Percentiles rank a stretch among this genome's conserved stretches.
Evolutionary conservation across 1,284 basidiomycete genomes (phyloP).

Genomic region (Ustanciosporium gigantosporum): DNA sequence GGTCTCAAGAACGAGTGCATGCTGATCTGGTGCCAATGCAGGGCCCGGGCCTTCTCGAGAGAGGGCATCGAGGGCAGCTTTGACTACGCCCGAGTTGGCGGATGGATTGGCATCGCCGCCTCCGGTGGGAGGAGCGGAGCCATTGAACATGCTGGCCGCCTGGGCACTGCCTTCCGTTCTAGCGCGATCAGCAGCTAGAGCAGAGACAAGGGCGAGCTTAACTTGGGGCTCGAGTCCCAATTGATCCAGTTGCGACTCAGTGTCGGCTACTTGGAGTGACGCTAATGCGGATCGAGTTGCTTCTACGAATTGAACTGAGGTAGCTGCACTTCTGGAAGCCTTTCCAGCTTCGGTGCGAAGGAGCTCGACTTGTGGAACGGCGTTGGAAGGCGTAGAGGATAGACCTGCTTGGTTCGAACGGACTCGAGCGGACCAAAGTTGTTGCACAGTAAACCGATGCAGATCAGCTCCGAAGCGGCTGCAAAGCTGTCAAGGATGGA

Average conservation of each 20-base stretch:
- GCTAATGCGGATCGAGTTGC: not conserved
- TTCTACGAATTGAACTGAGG: not conserved
- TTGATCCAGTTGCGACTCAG: not conserved
- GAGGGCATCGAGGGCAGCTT: slow-evolving; percentile 72
- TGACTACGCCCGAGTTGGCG: slow-evolving; percentile 36
- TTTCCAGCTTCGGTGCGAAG: not conserved
- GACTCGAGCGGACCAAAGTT: too few relatives aligned
- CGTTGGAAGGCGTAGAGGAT: too few relatives aligned
- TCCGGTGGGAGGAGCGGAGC: slow-evolving; percentile 38
- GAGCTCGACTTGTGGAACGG: too few relatives aligned
- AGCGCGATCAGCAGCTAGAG: slow-evolving; percentile 66
- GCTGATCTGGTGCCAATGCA: slow-evolving; percentile 74
- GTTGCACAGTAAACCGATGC: too few relatives aligned
- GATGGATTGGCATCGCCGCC: slow-evolving; percentile 30
- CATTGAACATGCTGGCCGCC: slow-evolving; percentile 38
- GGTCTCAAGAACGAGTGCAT: slow-evolving; percentile 71
- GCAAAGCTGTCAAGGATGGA: too few relatives aligned
- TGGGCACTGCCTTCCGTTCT: slow-evolving; percentile 17
- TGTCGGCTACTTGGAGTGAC: not conserved
- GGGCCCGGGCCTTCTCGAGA: slow-evolving; percentile 70
- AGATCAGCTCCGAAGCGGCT: not conserved
- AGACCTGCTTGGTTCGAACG: too few relatives aligned
- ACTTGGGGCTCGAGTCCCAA: slow-evolving; percentile 2
- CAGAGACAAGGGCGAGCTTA: not conserved
- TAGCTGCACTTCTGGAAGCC: not conserved